Conservation (phyloP, 352 stramenopile genomes). For the Phytophthora palmivora region DNA sequence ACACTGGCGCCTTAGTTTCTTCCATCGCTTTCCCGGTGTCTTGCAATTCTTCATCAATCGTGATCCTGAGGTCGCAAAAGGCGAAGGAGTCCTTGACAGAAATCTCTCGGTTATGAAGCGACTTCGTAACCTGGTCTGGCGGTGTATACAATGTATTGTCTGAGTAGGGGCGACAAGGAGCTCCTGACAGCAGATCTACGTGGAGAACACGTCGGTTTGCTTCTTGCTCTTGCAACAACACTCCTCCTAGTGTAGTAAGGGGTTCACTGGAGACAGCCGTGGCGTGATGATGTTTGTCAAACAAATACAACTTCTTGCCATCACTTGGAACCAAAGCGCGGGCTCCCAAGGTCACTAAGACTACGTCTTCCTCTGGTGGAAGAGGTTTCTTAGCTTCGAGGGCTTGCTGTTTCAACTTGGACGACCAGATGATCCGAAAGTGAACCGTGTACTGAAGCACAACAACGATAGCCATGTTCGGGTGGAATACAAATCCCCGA, state of each 20-base stretch:
- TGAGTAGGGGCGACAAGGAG: slow-evolving; percentile 74
- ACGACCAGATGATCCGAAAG: slow-evolving; percentile 75
- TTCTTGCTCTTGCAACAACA: slow-evolving; percentile 18
- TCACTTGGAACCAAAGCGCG: slow-evolving; percentile 75
- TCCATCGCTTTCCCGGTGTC: slow-evolving; percentile 4
- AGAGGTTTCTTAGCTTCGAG: slow-evolving; percentile 60
- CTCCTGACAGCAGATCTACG: slow-evolving; percentile 70
- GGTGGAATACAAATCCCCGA: slow-evolving; percentile 79
- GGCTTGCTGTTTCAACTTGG: slow-evolving; percentile 70
- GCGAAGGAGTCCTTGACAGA: slow-evolving; percentile 64
- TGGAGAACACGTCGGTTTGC: slow-evolving; percentile 55
- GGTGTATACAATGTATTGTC: slow-evolving; percentile 79
- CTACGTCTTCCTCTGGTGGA: slow-evolving; percentile 75
- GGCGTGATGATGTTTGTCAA: slow-evolving; percentile 63
- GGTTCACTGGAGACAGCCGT: slow-evolving; percentile 29
- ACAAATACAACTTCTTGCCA: slow-evolving; percentile 77
- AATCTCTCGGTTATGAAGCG: slow-evolving; percentile 33
- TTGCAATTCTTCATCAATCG: slow-evolving; percentile 29
- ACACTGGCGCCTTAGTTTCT: slow-evolving; percentile 13
- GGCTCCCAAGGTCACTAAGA: slow-evolving; percentile 77
- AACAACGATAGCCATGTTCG: slow-evolving; percentile 83
- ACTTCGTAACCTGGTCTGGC: slow-evolving; percentile 41
- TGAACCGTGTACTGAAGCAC: slow-evolving; percentile 89
- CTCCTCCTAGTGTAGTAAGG: slow-evolving; percentile 25
- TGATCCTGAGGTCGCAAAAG: slow-evolving; percentile 69